Conservation (phyloP, 257 asterid genomes). For the Dorcoceras hygrometricum region DNA sequence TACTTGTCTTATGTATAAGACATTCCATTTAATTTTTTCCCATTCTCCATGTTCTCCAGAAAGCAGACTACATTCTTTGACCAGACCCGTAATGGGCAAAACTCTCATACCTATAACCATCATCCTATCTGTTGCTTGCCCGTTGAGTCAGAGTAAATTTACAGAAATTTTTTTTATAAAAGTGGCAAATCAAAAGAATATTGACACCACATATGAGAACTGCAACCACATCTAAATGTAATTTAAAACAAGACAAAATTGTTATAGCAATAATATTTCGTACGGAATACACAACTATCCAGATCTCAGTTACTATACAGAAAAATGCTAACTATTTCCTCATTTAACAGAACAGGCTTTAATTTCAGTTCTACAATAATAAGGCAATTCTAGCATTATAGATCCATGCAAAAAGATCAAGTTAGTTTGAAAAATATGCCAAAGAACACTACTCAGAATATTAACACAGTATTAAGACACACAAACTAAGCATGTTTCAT, state of each 20-base stretch:
- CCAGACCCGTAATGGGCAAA: not conserved
- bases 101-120: not conserved
- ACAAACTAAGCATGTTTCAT: not conserved
- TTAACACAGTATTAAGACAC: not conserved
- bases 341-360: not conserved
- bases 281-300: not conserved
- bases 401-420: not conserved
- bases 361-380: not conserved
- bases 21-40: not conserved
- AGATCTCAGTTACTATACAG: not conserved
- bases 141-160: not conserved
- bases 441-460: not conserved
- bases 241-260: too few species aligned
- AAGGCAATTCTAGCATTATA: not conserved
- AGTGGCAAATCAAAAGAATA: not conserved
- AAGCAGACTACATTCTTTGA: not conserved
- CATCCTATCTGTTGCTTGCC: not conserved
- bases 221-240: not conserved
- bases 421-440: too few species aligned
- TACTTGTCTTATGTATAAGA: not conserved
- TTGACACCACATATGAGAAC: not conserved
- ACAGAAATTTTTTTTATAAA: too few species aligned
- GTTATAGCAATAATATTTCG: not conserved
- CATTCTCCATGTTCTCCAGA: constrained; percentile 10
- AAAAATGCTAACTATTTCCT: not conserved